Percentiles rank a stretch among this genome's conserved stretches.
These are phyloP conservation scores for Rhodomyrtus tomentosa DNA, from an alignment of 345 rosid genomes.

Conservation along the genomic window DNA sequence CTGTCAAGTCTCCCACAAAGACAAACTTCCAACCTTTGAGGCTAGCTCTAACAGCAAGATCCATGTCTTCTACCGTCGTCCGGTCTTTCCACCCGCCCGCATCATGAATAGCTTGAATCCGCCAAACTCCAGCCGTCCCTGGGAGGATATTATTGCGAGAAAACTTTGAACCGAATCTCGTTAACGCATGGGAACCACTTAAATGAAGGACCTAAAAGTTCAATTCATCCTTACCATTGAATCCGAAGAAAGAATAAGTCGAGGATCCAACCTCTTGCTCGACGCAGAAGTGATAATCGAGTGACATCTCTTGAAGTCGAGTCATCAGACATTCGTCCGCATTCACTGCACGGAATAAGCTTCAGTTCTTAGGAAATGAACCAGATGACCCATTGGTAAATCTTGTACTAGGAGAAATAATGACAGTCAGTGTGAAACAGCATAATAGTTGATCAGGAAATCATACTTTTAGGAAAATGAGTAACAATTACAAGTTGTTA, in stretches of 20 bases:
- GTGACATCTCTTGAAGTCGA: constrained; percentile 49
- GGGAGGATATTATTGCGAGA: background rate
- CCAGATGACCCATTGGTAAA: background rate
- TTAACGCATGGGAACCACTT: background rate
- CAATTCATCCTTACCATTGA: constrained; percentile 25
- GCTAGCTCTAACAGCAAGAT: constrained; percentile 44
- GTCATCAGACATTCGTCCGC: constrained; percentile 47
- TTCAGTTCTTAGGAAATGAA: background rate
- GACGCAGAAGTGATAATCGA: constrained; percentile 34
- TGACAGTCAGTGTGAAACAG: background rate
- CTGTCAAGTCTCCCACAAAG: constrained; percentile 27
- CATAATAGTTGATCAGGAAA: background rate
- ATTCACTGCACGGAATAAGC: constrained; percentile 17
- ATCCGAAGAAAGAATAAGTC: constrained; percentile 42
- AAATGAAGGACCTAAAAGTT: background rate
- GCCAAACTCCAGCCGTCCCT: constrained; percentile 51
- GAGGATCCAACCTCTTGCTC: constrained; percentile 54
- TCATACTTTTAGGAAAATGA: background rate
- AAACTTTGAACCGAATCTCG: background rate
- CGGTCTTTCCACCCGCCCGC: constrained; percentile 56
- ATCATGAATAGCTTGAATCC: constrained; percentile 34
- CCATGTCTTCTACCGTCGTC: constrained; percentile 58
- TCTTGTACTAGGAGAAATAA: background rate
- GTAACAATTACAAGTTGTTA: background rate
- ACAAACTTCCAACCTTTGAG: constrained; percentile 50